A percentile compares a stretch with the other conserved stretches of the same genome.
phyloP scores from a whole-genome alignment of 345 rosid species.

The Aethionema arabicum region DNA sequence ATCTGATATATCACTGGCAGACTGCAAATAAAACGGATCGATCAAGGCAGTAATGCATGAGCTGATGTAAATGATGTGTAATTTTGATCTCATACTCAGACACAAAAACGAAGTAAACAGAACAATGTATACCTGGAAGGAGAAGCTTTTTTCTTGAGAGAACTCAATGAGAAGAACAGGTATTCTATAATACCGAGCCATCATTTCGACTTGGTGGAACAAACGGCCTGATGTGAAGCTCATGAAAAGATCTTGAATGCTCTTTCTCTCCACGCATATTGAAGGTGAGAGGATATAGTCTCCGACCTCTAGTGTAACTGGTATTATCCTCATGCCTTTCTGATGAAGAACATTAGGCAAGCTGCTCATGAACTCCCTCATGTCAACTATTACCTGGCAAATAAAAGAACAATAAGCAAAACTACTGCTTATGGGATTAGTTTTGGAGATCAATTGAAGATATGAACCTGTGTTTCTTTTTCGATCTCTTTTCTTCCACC shows the following conservation, averaged over 20 bases:
- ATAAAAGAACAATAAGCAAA: not conserved
- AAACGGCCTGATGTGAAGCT: slow-evolving; percentile 96
- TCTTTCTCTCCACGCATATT: slow-evolving; percentile 91
- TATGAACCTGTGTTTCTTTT: slow-evolving; percentile 82
- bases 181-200: slow-evolving; percentile 84
- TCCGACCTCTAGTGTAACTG: slow-evolving; percentile 91
- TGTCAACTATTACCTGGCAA: slow-evolving; percentile 85
- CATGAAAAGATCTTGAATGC: slow-evolving; percentile 91
- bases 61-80: not conserved
- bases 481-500: slow-evolving; percentile 90
- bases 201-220: slow-evolving; percentile 88
- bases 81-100: not conserved
- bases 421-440: not conserved
- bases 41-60: not conserved
- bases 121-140: slow-evolving; percentile 68
- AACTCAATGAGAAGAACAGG: slow-evolving; percentile 98
- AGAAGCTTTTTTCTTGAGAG: slow-evolving; percentile 97
- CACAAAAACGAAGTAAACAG: not conserved
- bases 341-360: slow-evolving; percentile 97
- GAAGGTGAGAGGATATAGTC: slow-evolving; percentile 88
- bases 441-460: slow-evolving; percentile 1
- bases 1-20: slow-evolving; percentile 89
- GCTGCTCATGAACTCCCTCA: slow-evolving; percentile 99
- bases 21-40: slow-evolving; percentile 47
- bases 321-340: slow-evolving; percentile 88